These are phyloP conservation scores for Psilocybe subaeruginosa DNA, from an alignment of 768 basidiomycete genomes.

Conservation along the genomic window DNA sequence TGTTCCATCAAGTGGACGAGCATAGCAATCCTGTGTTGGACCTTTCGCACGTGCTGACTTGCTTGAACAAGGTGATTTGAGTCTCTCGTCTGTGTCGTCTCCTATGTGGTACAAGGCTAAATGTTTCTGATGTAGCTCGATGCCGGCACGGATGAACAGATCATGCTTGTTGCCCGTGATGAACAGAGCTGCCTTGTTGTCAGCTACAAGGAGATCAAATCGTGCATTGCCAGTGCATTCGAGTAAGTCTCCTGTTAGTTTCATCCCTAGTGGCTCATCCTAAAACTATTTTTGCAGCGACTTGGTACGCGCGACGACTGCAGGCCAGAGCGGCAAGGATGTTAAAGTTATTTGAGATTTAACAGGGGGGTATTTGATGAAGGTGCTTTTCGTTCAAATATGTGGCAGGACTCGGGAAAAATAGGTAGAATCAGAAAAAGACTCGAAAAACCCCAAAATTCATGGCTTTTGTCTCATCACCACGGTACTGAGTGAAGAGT, in stretches of 20 bases:
- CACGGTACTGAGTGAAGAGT: too few species aligned
- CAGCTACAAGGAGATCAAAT: conserved; percentile 89
- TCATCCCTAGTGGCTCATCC: conserved; percentile 1
- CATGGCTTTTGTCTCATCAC: conserved; percentile 18
- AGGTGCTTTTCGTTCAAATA: background rate
- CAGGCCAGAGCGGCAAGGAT: conserved; percentile 16
- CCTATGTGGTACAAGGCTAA: background rate
- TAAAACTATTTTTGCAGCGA: conserved; percentile 39
- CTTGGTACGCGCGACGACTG: conserved; percentile 39
- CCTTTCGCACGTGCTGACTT: conserved; percentile 87
- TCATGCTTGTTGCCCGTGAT: conserved; percentile 94
- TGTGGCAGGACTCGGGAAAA: conserved; percentile 35
- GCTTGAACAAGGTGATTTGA: conserved; percentile 74
- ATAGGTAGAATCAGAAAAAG: conserved; percentile 75
- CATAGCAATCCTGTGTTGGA: conserved; percentile 88
- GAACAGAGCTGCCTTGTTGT: conserved; percentile 97
- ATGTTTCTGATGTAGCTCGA: conserved; percentile 68
- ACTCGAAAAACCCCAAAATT: conserved; percentile 52
- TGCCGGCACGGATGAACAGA: conserved; percentile 88
- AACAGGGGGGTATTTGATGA: background rate
- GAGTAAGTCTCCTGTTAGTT: conserved; percentile 49
- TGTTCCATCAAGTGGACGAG: conserved; percentile 97
- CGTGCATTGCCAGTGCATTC: conserved; percentile 84
- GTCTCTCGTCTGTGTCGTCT: background rate
- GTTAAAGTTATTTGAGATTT: conserved; percentile 10